phyloP scores from a whole-genome alignment of 2,329 filamentous ascomycete genomes.

The Cercospora zeina region DNA sequence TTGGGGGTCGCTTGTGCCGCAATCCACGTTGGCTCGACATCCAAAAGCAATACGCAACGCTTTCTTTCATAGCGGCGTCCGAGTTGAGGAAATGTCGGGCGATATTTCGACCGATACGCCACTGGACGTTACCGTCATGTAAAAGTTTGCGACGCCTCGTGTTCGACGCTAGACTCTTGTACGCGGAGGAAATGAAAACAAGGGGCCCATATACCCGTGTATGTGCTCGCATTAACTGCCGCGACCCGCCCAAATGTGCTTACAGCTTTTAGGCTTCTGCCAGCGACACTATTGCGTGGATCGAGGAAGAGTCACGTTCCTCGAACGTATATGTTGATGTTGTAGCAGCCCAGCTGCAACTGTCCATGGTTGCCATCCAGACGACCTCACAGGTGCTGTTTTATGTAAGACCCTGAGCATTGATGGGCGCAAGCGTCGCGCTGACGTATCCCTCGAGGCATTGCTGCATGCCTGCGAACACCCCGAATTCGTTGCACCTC shows the following conservation, averaged over 20 bases:
- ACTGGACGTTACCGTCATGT: conserved; percentile 37
- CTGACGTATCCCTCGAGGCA: too few relatives aligned
- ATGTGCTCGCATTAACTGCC: not conserved
- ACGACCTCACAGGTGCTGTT: conserved; percentile 43
- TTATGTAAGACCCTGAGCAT: not conserved
- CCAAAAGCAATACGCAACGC: conserved; percentile 1
- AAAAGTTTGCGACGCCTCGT: conserved; percentile 41
- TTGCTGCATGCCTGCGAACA: conserved; percentile 30
- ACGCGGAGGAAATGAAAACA: not conserved
- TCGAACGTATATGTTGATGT: not conserved
- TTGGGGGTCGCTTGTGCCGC: conserved; percentile 8
- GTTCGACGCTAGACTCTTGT: conserved; percentile 27
- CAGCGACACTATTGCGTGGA: conserved; percentile 15
- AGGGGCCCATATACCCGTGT: not conserved
- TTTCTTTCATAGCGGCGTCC: not conserved
- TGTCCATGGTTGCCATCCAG: conserved; percentile 37
- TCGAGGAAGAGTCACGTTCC: not conserved
- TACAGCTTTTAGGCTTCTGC: not conserved
- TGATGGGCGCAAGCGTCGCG: too few relatives aligned
- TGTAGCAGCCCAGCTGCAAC: not conserved
- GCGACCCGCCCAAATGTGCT: too few relatives aligned
- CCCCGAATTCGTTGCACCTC: conserved; percentile 32
- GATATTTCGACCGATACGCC: conserved; percentile 1
- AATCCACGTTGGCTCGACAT: conserved; percentile 9
- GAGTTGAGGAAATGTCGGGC: not conserved